Base-by-base conservation (phyloP, 2,329 filamentous ascomycete species). In the Dothistroma pini region DNA sequence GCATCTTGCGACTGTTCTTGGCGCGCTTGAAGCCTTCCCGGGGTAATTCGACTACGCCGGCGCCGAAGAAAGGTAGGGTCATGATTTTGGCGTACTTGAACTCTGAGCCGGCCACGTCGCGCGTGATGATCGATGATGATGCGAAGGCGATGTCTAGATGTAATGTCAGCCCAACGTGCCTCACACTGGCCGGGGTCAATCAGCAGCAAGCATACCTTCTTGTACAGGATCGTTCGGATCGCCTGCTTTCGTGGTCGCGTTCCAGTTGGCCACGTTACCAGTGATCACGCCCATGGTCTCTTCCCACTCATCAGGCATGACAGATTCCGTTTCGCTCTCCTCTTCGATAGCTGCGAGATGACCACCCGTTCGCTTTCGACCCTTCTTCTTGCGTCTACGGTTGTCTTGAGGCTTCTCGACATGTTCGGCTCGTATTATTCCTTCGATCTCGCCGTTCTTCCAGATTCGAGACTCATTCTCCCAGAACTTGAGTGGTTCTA, bases 1-100 rank as follows among this genome's bases (percentile, higher is more conserved):
- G 92, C 91, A 97, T 97, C 78, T 90, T 93, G 64, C 93, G 84
- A 38, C 90, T 89, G 76, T 97, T 97, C 82, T 97, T 97, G 54
- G 88, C 85, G 68, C 88, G 86, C 80, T 99, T 99, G 72, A 89
- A 86, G 34, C 90, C 86, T 1, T 89, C 88, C 0, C 91, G 88
- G 6, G 91, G 90, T 55, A 99, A 79, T 70, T 97, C 93, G 41
- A 99, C 90, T 56, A 97, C 84, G 16, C 95, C 95, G 10, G 89
- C 89, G 35, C 92, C 93, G 75, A 97, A 91, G 75, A 96, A 97
- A 0, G 89, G 86, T 63, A 90, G 81, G 31, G 87, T 90, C 60
- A 96, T 83, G 63, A 93, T 89, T 79, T 97, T 97, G 35, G 90
- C 90, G 73, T 96, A 97, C 59, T 86, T 85, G 81, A 97, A 97